A percentile compares a stretch with the other conserved stretches of the same genome.
Conservation (phyloP, 768 basidiomycete species). For the Mycena metata region DNA sequence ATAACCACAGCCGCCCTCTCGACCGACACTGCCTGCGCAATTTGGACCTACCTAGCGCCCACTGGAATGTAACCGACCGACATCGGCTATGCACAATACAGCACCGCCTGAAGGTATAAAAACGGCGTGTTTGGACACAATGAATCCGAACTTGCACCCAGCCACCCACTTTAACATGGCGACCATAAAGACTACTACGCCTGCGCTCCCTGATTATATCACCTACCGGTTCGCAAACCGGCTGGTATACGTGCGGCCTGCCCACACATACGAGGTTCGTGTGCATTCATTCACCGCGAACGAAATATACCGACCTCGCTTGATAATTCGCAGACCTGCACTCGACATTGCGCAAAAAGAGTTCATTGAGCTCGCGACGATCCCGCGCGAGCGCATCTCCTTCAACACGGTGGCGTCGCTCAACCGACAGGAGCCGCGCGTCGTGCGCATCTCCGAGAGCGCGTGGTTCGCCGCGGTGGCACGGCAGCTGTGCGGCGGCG, state of each 20-base stretch:
- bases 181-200: slow-evolving; percentile 36
- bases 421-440: slow-evolving; percentile 46
- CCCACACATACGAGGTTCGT: slow-evolving; percentile 58
- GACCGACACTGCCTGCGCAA: slow-evolving; percentile 11
- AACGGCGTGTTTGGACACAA: neutral
- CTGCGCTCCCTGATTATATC: slow-evolving; percentile 58
- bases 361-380: slow-evolving; percentile 56
- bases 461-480: slow-evolving; percentile 62
- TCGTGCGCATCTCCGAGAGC: slow-evolving; percentile 63
- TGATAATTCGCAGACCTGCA: slow-evolving; percentile 47
- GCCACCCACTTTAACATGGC: slow-evolving; percentile 26
- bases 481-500: slow-evolving; percentile 59
- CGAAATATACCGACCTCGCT: neutral
- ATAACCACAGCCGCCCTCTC: slow-evolving; percentile 5
- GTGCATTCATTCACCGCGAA: neutral
- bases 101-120: slow-evolving; percentile 14
- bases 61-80: neutral
- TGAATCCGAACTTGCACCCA: slow-evolving; percentile 7
- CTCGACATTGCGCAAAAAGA: slow-evolving; percentile 64
- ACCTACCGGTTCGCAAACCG: slow-evolving; percentile 60
- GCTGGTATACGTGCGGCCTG: slow-evolving; percentile 66
- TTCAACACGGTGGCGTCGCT: slow-evolving; percentile 56
- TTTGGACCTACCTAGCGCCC: neutral
- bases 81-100: slow-evolving; percentile 21
- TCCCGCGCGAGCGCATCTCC: slow-evolving; percentile 57